Base-by-base conservation (phyloP, 225 moss, liverwort and hornwort species). In the Bryum argenteum region DNA sequence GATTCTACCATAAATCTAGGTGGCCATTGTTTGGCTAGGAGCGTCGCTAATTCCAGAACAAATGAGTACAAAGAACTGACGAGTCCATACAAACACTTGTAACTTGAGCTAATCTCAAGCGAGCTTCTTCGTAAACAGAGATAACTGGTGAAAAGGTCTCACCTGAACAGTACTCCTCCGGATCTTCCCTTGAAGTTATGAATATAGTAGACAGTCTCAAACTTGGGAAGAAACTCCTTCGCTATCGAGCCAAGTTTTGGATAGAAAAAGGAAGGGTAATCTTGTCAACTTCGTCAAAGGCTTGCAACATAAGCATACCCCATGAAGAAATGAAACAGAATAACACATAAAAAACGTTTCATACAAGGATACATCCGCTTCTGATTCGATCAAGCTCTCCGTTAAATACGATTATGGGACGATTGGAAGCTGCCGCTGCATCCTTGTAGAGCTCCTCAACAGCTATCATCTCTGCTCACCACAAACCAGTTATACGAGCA, bases 371-470 rank as follows among this genome's bases (percentile, higher is more conserved):
- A 83, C 83, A 83, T 71, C 97, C 97, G 45, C 94, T 98, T 82
- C 97, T 89, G 18, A 97, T 97, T 77, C 97, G 87, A 61, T 97
- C 97, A 54, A 97, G 87, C 70, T 98, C 97, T 50, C 97, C 97
- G 39, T 98, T 83, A 66, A 83, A 83, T 19, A 83, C 56, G 37
- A 83, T 61, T 61, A 83, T 83, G 45, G 83, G 83, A 26, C 76
- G 77, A 54, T 80, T 83, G 10, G 79, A 89, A 17, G 57, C 50
- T 8, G 14, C 26, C 9, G 79, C 79, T 19, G 61, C 65, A 65
- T 73, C 65, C 44, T 77, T 83, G 70, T 80, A 80, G n/a, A 83
- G 73, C 83, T 83, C 83, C 39, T 83, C 77, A 61, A 80, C 79
- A 21, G 83, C 83, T 69, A 83, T 83, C 83, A 84, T 83, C 70